Conservation (phyloP, 441 rosid genomes). For the Pelargonium citronellum region DNA sequence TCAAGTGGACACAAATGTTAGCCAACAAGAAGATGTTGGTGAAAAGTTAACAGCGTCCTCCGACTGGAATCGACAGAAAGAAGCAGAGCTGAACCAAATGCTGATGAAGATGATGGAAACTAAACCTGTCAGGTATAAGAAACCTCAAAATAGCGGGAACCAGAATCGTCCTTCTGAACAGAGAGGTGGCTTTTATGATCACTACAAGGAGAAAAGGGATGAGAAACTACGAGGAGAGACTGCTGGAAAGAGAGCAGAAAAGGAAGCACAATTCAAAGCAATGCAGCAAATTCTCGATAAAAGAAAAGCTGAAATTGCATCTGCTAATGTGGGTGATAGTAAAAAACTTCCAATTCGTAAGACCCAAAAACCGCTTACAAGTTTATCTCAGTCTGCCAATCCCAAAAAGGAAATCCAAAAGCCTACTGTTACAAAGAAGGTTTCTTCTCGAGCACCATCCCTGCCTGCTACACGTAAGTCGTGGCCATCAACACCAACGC, state of each 20-base stretch:
- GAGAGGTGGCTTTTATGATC: slow-evolving; percentile 52
- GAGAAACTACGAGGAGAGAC: slow-evolving; percentile 50
- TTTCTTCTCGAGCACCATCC: slow-evolving; percentile 35
- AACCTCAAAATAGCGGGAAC: slow-evolving; percentile 23
- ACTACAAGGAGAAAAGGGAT: slow-evolving; percentile 55
- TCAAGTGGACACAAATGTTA: slow-evolving; percentile 22
- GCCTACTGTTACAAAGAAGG: slow-evolving; percentile 34
- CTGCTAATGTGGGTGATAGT: slow-evolving; percentile 30
- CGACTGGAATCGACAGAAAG: slow-evolving; percentile 50
- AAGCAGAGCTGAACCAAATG: slow-evolving; percentile 50
- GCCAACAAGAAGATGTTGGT: slow-evolving; percentile 26
- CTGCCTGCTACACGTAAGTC: slow-evolving; percentile 49
- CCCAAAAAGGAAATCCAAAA: slow-evolving; percentile 37
- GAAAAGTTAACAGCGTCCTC: slow-evolving; percentile 31
- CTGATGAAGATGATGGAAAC: slow-evolving; percentile 41
- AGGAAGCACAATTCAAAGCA: slow-evolving; percentile 47
- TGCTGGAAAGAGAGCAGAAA: slow-evolving; percentile 44
- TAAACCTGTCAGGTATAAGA: slow-evolving; percentile 25
- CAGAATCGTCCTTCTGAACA: slow-evolving; percentile 34
- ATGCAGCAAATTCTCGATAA: slow-evolving; percentile 44
- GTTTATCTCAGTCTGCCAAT: slow-evolving; percentile 34
- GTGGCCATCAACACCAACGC: slow-evolving; percentile 53
- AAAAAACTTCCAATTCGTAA: slow-evolving; percentile 32
- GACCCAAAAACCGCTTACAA: slow-evolving; percentile 30
- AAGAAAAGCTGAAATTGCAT: slow-evolving; percentile 48